These are phyloP conservation scores for Eucalyptus virginea DNA, from an alignment of 345 rosid genomes.

Conservation along the genomic window DNA sequence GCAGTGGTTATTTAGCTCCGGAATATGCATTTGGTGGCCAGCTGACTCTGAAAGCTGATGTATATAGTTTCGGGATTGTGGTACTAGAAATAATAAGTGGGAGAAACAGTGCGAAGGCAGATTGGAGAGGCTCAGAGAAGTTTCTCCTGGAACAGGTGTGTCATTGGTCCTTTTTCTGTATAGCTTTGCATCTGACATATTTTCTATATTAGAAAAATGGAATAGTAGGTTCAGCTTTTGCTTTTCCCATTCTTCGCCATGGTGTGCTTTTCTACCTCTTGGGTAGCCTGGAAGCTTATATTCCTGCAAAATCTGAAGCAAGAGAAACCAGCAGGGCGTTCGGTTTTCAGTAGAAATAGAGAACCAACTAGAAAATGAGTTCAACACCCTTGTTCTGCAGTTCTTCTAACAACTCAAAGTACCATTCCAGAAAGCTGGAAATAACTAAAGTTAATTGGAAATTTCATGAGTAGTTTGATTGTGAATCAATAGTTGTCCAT, in stretches of 20 bases:
- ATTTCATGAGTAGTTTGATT: neutral
- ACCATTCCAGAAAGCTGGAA: neutral
- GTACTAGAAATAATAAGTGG: constrained; percentile 57
- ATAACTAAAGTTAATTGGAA: neutral
- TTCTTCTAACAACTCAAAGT: neutral
- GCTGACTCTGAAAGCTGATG: constrained; percentile 64
- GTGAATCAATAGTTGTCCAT: neutral
- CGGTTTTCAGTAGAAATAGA: neutral
- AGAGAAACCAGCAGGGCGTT: neutral
- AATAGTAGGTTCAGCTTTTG: neutral
- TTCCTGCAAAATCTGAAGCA: neutral
- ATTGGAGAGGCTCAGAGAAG: constrained; percentile 30
- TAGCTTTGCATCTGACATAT: neutral
- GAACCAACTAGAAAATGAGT: neutral
- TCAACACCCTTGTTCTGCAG: neutral
- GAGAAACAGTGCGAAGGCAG: constrained; percentile 27
- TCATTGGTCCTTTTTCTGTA: neutral
- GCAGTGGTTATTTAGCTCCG: constrained; percentile 76
- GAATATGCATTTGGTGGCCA: constrained; percentile 71
- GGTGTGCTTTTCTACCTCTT: neutral
- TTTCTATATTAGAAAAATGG: neutral
- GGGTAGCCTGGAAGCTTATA: neutral
- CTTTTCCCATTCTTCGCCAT: neutral
- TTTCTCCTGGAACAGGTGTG: constrained; percentile 47
- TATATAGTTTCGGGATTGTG: constrained; percentile 62